Conservation (phyloP, 116 monocot genomes). For the Trichopus zeylanicus region DNA sequence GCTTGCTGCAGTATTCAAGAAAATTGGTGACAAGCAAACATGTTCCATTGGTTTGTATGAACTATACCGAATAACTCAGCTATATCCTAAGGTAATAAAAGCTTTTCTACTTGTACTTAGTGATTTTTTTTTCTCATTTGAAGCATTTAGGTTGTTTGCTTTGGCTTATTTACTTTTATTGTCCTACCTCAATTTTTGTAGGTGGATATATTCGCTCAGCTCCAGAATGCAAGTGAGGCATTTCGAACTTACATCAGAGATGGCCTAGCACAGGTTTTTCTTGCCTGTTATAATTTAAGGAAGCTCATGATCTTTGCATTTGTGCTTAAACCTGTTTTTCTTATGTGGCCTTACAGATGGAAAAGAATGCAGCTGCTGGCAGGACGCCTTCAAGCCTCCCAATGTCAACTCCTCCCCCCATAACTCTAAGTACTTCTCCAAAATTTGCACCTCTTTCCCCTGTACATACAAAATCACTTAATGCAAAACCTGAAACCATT, state of each 20-base stretch:
- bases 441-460: conserved; percentile 69
- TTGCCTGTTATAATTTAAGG: not conserved
- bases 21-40: conserved; percentile 98
- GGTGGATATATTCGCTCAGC: conserved; percentile 99
- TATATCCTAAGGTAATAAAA: conserved; percentile 78
- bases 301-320: not conserved
- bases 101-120: not conserved
- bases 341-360: conserved; percentile 59
- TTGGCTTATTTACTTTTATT: not conserved
- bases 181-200: conserved; percentile 10
- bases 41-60: conserved; percentile 94
- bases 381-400: conserved; percentile 82
- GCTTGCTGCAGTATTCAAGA: conserved; percentile 95
- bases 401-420: conserved; percentile 79
- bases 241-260: conserved; percentile 97
- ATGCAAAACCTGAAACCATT: conserved; percentile 32
- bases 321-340: not conserved
- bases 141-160: not conserved
- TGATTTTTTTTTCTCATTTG: not conserved
- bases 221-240: conserved; percentile 98
- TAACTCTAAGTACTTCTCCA: conserved; percentile 62
- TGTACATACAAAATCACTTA: conserved; percentile 54
- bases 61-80: conserved; percentile 87
- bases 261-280: conserved; percentile 72
- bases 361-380: conserved; percentile 88